phyloP scores from a whole-genome alignment of 768 basidiomycete genomes.

The Pulveroboletus sp. region DNA sequence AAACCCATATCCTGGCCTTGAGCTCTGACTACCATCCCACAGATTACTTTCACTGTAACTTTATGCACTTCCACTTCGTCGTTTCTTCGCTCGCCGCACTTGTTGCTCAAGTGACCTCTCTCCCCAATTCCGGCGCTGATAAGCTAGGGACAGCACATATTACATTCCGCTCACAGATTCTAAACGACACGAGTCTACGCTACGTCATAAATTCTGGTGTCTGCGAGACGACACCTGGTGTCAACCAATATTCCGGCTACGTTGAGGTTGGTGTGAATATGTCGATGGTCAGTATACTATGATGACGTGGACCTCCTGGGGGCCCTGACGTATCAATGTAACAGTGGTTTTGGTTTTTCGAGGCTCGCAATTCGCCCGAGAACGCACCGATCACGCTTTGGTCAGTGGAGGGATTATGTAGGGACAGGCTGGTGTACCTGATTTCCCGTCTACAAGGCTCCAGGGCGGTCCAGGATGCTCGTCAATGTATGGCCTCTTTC shows the following conservation, averaged over 20 bases:
- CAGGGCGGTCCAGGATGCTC: no score
- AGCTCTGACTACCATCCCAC: no score
- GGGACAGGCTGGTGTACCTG: no score
- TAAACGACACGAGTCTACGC: constrained; percentile 35
- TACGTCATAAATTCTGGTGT: constrained; percentile 60
- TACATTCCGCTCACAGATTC: constrained; percentile 14
- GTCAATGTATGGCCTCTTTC: no score
- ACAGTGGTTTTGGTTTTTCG: no score
- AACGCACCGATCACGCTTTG: no score
- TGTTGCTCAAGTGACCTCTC: not conserved
- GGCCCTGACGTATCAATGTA: no score
- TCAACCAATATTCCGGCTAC: constrained; percentile 63
- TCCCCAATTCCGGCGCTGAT: not conserved
- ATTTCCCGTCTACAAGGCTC: no score
- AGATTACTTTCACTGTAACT: not conserved
- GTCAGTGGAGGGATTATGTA: no score
- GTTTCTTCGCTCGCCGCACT: constrained; percentile 1
- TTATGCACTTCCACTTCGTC: constrained; percentile 14
- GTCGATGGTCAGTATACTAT: constrained; percentile 49
- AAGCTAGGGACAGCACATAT: not conserved
- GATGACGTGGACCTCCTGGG: no score
- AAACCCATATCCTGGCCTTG: no score
- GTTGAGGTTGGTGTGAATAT: constrained; percentile 54
- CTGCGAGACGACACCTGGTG: constrained; percentile 63
- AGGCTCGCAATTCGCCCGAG: no score